Base-by-base conservation (phyloP, 179 eudicot genomes). In the Camellia oleifera region DNA sequence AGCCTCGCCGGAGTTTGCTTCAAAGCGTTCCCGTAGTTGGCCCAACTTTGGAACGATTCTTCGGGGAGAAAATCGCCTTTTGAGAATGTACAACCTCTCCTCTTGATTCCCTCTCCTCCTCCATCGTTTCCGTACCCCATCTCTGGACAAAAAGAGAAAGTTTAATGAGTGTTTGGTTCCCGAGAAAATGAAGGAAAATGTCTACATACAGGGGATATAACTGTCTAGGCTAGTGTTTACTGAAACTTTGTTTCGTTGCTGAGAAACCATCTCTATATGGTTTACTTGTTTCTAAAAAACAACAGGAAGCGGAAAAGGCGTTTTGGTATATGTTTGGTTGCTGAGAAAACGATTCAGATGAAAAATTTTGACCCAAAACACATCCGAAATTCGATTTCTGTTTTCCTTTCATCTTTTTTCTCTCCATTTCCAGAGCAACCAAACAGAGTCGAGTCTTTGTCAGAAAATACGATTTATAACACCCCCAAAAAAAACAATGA, bases 1-100 rank as follows among this genome's bases (percentile, higher is more conserved):
- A 90, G 66, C 53, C 93, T 81, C 2, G 76, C 20, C 17, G 91
- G 91, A 0, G 89, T 88, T 73, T 81, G 78, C 74, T 32, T 82
- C 75, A 90, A 32, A 4, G 93, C 88, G 20, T 23, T 71, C 2
- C 17, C 76, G 60, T 90, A 90, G 62, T 81, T 87, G 1, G 84
- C 84, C 88, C 90, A 89, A 64, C 84, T 84, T 81, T 81, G 64
- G 79, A 89, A 89, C 46, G 92, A 89, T 45, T 87, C 84, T 77
- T 89, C 90, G 0, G 90, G 92, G 20, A 85, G 83, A 70, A 89
- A 89, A 81, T 83, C 88, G 44, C 69, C 78, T 44, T 87, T 87
- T 7, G 84, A 10, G 80, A 83, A 81, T 8, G 80, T 67, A 17
- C 88, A 83, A 0, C 85, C 86, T 40, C 83, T 78, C 77, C 58